phyloP scores from a whole-genome alignment of 768 basidiomycete species.

The Cystobasidium onofrii region DNA sequence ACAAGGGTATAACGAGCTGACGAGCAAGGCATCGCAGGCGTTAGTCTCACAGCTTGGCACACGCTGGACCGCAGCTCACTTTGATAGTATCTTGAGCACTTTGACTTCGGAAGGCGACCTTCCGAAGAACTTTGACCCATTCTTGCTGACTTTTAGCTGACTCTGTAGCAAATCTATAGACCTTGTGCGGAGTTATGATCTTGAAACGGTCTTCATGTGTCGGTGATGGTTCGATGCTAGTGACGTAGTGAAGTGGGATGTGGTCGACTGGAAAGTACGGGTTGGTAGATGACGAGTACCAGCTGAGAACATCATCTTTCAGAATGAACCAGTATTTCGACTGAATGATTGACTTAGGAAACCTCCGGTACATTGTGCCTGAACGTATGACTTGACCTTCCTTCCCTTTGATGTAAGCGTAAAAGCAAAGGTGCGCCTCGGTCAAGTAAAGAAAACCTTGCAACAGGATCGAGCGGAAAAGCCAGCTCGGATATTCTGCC shows the following conservation, averaged over 20 bases:
- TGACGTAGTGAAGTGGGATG: constrained; percentile 85
- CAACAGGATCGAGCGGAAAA: constrained; percentile 55
- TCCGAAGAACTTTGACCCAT: constrained; percentile 91
- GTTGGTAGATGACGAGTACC: constrained; percentile 95
- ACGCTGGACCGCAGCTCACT: constrained; percentile 47
- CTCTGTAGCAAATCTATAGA: constrained; percentile 63
- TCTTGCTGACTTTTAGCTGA: constrained; percentile 76
- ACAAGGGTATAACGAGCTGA: constrained; percentile 88
- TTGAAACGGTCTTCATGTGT: constrained; percentile 63
- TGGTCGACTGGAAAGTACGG: constrained; percentile 97
- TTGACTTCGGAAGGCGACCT: constrained; percentile 87
- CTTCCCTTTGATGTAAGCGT: constrained; percentile 39
- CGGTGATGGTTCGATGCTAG: constrained; percentile 69
- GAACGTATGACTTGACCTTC: constrained; percentile 64
- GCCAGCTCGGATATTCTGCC: constrained; percentile 46
- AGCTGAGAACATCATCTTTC: constrained; percentile 89
- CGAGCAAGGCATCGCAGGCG: not conserved
- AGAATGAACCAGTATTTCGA: constrained; percentile 93
- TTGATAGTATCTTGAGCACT: constrained; percentile 95
- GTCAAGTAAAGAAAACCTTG: constrained; percentile 98
- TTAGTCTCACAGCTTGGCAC: not conserved
- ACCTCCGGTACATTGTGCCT: constrained; percentile 77
- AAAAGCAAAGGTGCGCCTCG: constrained; percentile 88
- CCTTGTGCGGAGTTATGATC: constrained; percentile 72
- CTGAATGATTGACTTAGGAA: constrained; percentile 76